Base-by-base conservation (phyloP, 129 eudicot genomes). In the Chrysanthemum makinoi region DNA sequence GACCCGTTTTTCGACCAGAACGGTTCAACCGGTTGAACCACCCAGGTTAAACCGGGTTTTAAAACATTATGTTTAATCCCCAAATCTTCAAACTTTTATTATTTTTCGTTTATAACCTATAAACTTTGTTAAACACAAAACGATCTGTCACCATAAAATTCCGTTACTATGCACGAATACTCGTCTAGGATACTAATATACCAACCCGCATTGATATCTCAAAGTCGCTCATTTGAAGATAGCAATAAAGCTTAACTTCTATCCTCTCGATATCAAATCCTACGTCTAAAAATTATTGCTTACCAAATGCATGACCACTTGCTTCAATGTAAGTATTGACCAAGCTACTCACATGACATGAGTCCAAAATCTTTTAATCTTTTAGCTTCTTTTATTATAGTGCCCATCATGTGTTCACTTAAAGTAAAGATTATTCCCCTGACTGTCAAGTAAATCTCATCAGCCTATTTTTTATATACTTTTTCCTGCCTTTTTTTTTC, bases 391-490 rank as follows among this genome's bases (percentile, higher is more conserved):
- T 74, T 61, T 61, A 26, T 60, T 26, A 46, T 75, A 58, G 65
- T 74, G 78, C 71, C 43, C 61, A 20, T 74, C 78, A 74, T 64
- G 78, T 74, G 78, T 64, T 74, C 62, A 49, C 77, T 72, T 49
- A 74, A 74, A 63, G 54, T 51, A 64, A 74, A 52, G 69, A 64
- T 64, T 70, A 74, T 74, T 74, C 78, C 77, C 35, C 77, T 74
- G 71, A 63, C 71, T 74, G 78, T 74, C 71, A 74, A 51, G 44
- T 52, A 33, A 74, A 55, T 63, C 54, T 55, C 65, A 64, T 74
- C 72, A 19, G 54, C 44, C n/a, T 64, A 64, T 19, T 74, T 60
- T 48, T 35, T 13, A 63, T 50, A 73, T 51, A 73, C 56, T 51
- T 73, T 6, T 63, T 63, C 2, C 18, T 72, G 6, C 58, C 13